These are phyloP conservation scores for Aspergillus sparsus DNA, from an alignment of 495 filamentous ascomycete genomes.

Conservation along the genomic window DNA sequence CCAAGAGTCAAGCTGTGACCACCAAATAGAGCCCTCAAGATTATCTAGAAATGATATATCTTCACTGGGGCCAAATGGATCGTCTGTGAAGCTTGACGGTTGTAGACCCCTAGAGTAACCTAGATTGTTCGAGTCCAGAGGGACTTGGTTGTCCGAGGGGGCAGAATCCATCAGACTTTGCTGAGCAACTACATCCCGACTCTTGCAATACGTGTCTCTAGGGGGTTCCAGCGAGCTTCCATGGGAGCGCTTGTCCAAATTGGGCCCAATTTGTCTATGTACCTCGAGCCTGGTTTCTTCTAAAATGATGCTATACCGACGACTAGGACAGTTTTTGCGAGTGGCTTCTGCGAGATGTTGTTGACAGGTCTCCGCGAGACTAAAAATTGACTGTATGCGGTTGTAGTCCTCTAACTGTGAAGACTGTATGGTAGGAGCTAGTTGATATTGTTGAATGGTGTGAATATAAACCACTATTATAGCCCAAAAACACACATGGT, in stretches of 20 bases:
- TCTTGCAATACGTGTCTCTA: slow-evolving; percentile 5
- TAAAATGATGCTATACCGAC: slow-evolving; percentile 54
- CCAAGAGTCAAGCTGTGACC: slow-evolving; percentile 42
- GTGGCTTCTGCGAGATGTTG: slow-evolving; percentile 52
- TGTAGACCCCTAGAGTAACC: slow-evolving; percentile 25
- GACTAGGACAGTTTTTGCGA: slow-evolving; percentile 51
- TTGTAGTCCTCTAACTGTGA: slow-evolving; percentile 28
- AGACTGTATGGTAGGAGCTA: slow-evolving; percentile 29
- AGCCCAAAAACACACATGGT: slow-evolving; percentile 58
- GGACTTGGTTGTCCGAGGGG: slow-evolving; percentile 4
- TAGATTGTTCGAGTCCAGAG: slow-evolving; percentile 23
- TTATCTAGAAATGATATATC: slow-evolving; percentile 34
- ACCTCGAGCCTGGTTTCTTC: slow-evolving; percentile 48
- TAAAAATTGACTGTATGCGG: slow-evolving; percentile 37
- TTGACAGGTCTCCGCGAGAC: slow-evolving; percentile 48
- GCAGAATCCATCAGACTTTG: slow-evolving; percentile 10
- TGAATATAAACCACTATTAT: slow-evolving; percentile 56
- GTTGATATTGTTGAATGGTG: slow-evolving; percentile 51
- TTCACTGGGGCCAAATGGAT: slow-evolving; percentile 24
- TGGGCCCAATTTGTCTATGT: slow-evolving; percentile 38
- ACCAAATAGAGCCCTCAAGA: slow-evolving; percentile 37
- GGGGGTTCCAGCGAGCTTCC: slow-evolving; percentile 15
- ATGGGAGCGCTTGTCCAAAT: slow-evolving; percentile 9
- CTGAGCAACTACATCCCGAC: slow-evolving; percentile 4
- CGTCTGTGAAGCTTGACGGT: slow-evolving; percentile 21